Base-by-base conservation (phyloP, 768 basidiomycete genomes). In the Termitomyces eurrhizus region DNA sequence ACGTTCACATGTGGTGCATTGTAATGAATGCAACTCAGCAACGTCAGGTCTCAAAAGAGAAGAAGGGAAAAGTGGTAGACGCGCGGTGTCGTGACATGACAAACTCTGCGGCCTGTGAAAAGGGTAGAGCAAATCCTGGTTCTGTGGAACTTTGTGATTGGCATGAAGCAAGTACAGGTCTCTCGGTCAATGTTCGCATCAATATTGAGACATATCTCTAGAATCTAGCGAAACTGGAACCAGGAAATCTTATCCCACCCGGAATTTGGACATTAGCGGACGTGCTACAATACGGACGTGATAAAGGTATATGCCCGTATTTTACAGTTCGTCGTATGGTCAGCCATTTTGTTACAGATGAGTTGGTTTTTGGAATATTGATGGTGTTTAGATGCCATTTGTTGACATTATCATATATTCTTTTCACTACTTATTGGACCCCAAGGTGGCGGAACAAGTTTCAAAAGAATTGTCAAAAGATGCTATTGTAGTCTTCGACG, bases 401-500 rank as follows among this genome's bases (percentile, higher is more conserved):
- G 92, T 92, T 41, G 93, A 97, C 71, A 82, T 98, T 66, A 87
- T 99, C 73, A 98, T 99, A 73, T 99, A 98, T 71, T 99, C 97
- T 21, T 99, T 98, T 75, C 97, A 99, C 73, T 99, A 99, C 72
- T 80, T 99, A 35, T 84, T 99, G 35, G 97, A 99, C 75, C 97
- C 97, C 2, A 99, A 99, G 74, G 95, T 99, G 45, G 97, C 97
- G 0, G 97, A 98, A 67, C 95, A 98, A 76, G 97, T 99, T 14
- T 98, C 97, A 2, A 95, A 93, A 69, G 97, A 99, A 72, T 81
- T 99, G 76, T 92, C 91, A 8, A 98, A 98, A 68, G 97, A 99
- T 71, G 90, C 94, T 35, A 99, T 99, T 56, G 95, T 99, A 42
- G 97, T 99, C 1, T 99, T 99, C 68, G 97, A 99, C 69, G 97